Evolutionary conservation across 2,329 filamentous ascomycete species (phyloP), one percentile per base, ranked within the genome.

Genomic region (Sporothrix protearum): DNA sequence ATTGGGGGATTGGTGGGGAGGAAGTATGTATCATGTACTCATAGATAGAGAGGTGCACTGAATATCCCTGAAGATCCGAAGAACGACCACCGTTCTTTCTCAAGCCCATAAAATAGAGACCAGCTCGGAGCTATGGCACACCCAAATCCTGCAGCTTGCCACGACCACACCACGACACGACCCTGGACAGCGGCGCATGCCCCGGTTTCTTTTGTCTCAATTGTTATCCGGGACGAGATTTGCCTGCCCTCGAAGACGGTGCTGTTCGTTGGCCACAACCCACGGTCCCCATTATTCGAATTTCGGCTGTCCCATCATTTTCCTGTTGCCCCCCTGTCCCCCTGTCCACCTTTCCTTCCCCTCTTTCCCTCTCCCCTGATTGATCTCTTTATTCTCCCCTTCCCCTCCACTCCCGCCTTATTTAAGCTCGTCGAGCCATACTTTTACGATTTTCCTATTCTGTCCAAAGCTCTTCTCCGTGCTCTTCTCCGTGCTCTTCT

Each of bases 361-460:
- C 57, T 57, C 53, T 42, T 42, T 39, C 49, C 49, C 22, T 53
- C 6, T 53, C 25, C 22, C 49, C 49, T 53, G 9, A 53, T 49
- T 33, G 9, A 53, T 22, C 25, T n/a, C 57, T 22, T 61, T 39
- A 42, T 61, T 30, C 49, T 6, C 57, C 57, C 33, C 33, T 19
- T 33, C 57, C 57, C n/a, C 33, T 19, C 57, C 57, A 33, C n/a
- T 25, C 33, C 36, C 57, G 14, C 36, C 14, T 36, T 63, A 12
- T 14, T 25, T 25, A 33, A 47, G 42, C 47, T 22, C 33, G 42
- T 47, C 14, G 42, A 47, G 39, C 39, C n/a, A 25, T 12, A 28
- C 36, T 42, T 63, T 63, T 63, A 63, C 57, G 57, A 63, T 63
- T 63, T 63, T 63, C 57, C 57, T 42, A 16, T 63, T 63, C 57